These are phyloP conservation scores for Fusarium sp. DNA, from an alignment of 2,329 filamentous ascomycete genomes.

Conservation along the genomic window DNA sequence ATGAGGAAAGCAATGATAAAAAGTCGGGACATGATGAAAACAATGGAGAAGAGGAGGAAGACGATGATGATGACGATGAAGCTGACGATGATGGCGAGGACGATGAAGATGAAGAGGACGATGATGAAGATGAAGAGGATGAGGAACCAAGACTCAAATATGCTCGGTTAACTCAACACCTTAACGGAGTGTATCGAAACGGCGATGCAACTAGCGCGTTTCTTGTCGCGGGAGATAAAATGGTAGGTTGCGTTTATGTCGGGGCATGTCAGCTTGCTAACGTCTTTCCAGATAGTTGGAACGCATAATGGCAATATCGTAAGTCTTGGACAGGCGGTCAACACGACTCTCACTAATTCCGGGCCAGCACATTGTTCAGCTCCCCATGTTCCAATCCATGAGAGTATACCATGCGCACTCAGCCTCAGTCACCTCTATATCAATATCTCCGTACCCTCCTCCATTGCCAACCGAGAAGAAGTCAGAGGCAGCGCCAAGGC, in stretches of 20 bases:
- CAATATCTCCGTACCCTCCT: slow-evolving; percentile 85
- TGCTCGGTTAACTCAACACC: slow-evolving; percentile 81
- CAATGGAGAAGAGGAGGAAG: slow-evolving; percentile 28
- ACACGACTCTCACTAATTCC: slow-evolving; percentile 40
- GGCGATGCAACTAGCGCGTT: slow-evolving; percentile 95
- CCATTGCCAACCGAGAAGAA: slow-evolving; percentile 59
- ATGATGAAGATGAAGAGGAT: slow-evolving; percentile 69
- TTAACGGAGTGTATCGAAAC: slow-evolving; percentile 88
- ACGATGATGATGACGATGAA: slow-evolving; percentile 37
- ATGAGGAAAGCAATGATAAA: slow-evolving; percentile 22
- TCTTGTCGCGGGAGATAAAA: slow-evolving; percentile 92
- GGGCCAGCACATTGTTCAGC: slow-evolving; percentile 80
- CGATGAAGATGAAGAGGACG: slow-evolving; percentile 67
- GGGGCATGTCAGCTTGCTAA: slow-evolving; percentile 16
- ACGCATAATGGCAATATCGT: slow-evolving; percentile 98
- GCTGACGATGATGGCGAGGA: slow-evolving; percentile 49
- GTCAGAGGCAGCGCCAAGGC: slow-evolving; percentile 53
- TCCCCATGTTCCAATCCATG: slow-evolving; percentile 83
- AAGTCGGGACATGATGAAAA: slow-evolving; percentile 34
- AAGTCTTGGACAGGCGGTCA: slow-evolving; percentile 52
- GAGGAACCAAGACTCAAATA: slow-evolving; percentile 97
- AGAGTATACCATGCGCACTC: slow-evolving; percentile 93
- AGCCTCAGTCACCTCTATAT: slow-evolving; percentile 88
- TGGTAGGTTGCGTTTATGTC: slow-evolving; percentile 68
- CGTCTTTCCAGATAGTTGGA: slow-evolving; percentile 76